Base-by-base conservation (phyloP, 2,329 filamentous ascomycete genomes). In the Xylariaceae sp. region DNA sequence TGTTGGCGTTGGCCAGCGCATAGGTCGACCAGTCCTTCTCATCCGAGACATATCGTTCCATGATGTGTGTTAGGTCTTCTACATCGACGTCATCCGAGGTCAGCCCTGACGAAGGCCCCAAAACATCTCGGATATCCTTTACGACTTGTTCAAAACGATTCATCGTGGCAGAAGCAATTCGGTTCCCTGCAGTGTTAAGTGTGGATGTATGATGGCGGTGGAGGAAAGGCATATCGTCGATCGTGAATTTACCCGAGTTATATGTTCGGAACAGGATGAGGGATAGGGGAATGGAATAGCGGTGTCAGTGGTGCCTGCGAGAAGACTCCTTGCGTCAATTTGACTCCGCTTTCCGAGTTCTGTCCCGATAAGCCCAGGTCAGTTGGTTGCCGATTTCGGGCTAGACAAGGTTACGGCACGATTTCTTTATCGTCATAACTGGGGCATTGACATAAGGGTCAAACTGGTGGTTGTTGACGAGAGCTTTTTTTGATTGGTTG, bases 71-170 rank as follows among this genome's bases (percentile, higher is more conserved):
- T 50, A 97, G 80, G 65, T 89, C 81, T 51, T 83, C 77, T 53
- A 91, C 85, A 65, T 96, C 85, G 63, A 96, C 86, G 70, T 95
- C 91, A 43, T 87, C 88, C 32, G 89, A 95, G 58, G 89, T 87
- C 65, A 96, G 81, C 2, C 92, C 92, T 12, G 89, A 95, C 55
- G 86, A 90, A 2, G 90, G 89, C 2, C 91, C 92, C 4, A 97
- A 82, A 20, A 85, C 85, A 52, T 82, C 77, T 67, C 88, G 92
- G 65, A 96, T 83, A n/a, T 85, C 84, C 56, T 82, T 70, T 52
- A 96, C 89, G 44, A 96, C 85, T 50, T 79, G 73, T 40, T 92
- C 83, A 70, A 96, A 95, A 12, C 73, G 71, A 64, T 82, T 76
- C 55, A 66, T 66, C 42, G 56, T 57, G 58, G 40, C 14, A 20